Evolutionary conservation across 768 basidiomycete genomes (phyloP), one percentile per base, ranked within the genome.

Genomic region (Naganishia randhawae): DNA sequence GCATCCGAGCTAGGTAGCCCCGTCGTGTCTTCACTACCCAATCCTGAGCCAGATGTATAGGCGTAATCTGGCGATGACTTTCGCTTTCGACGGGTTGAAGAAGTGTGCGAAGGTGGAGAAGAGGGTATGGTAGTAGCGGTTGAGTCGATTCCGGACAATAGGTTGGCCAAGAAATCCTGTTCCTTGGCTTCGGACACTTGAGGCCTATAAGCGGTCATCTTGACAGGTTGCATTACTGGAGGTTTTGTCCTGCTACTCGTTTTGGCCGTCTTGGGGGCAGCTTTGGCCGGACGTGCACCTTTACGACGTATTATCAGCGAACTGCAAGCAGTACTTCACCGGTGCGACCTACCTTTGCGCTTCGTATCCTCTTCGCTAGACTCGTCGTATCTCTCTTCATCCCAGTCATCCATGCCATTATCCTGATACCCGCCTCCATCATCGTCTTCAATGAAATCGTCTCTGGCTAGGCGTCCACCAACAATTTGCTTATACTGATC

Each of bases 371-470:
- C 87, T 48, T 85, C 85, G 66, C 77, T 63, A 86, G 87, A 85
- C 8, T 84, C 83, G 32, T 84, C 85, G n/a, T 85, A 84, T 63
- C 77, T 80, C 32, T 84, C 83, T 10, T 82, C 85, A 35, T 85
- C 85, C 88, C 91, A 97, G 75, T 95, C 93, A 68, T 98, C 96
- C 87, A 92, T 88, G 5, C 96, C 96, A 76, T 96, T 91, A 82
- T 99, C 96, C 78, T 89, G 87, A 74, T 99, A 98, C 6, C 92
- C 96, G 16, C 83, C 85, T 0, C 89, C 85, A 31, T 92, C 92
- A 81, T 98, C 96, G 75, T 98, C 96, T 41, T 89, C 88, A 22
- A 98, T 91, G 70, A 99, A 99, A 78, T 99, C 96, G 71, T 97
- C 92, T 72, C 83, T 82, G 68, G 90, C 87, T 8, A 96, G 83